These are phyloP conservation scores for Trifolium repens DNA, from an alignment of 306 rosid species.

Conservation along the genomic window DNA sequence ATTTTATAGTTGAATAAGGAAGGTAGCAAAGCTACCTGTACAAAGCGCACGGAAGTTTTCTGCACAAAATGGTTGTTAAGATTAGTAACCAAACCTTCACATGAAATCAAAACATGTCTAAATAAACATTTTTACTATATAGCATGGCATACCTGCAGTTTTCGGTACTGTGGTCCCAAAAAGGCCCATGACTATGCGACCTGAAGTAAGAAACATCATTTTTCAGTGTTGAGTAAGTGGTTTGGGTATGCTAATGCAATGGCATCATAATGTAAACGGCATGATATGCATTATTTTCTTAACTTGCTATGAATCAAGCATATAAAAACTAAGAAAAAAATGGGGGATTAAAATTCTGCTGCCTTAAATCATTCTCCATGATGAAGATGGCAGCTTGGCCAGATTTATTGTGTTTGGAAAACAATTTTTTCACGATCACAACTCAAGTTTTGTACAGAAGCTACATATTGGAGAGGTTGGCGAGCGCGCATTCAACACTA, in stretches of 20 bases:
- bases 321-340: not conserved
- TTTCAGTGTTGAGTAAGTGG: conserved; percentile 4
- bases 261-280: not conserved
- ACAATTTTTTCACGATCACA: not conserved
- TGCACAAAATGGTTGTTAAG: conserved; percentile 52
- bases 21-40: conserved; percentile 68
- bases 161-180: conserved; percentile 78
- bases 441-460: not conserved
- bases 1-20: not conserved
- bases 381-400: conserved; percentile 12
- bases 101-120: conserved; percentile 31
- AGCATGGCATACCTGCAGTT: conserved; percentile 65
- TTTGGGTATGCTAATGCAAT: not conserved
- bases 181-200: conserved; percentile 77
- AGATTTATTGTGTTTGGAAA: not conserved
- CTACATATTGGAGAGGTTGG: not conserved
- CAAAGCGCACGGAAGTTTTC: conserved; percentile 87
- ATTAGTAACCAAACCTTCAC: conserved; percentile 39
- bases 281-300: conserved; percentile 11
- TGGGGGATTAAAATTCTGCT: not conserved
- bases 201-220: conserved; percentile 50
- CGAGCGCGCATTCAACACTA: not conserved
- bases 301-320: conserved; percentile 14
- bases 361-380: conserved; percentile 11
- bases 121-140: conserved; percentile 13